Base-by-base conservation (phyloP, 768 basidiomycete species). In the Termitomyces sp. region DNA sequence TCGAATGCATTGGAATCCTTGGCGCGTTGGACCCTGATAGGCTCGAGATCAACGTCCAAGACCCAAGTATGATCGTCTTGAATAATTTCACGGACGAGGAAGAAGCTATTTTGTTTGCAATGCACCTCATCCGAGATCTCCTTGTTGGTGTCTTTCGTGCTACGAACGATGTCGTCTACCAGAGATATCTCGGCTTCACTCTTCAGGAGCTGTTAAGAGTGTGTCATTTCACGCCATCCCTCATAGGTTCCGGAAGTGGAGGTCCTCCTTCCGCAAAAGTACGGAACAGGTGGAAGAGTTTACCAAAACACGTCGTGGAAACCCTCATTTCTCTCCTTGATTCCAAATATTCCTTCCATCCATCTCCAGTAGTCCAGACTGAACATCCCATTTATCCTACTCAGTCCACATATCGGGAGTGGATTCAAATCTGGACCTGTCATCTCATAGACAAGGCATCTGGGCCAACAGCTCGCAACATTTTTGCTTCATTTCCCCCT, bases 21-120 rank as follows among this genome's bases (percentile, higher is more conserved):
- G 97, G 97, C 7, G 97, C 97, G 2, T 82, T 96, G 18, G 97
- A 99, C 73, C 96, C 96, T 0, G 96, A 98, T 77, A 83, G 97
- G 53, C 90, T 91, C 68, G 89, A 92, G 64, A 79, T 93, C 20
- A 76, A 77, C 1, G 71, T 80, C 35, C 75, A 74, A 40, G 87
- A 90, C 63, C 73, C 83, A 2, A 81, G 82, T 48, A 89, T 91
- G 75, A 82, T 94, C 50, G 81, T 98, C 52, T 78, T 87, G 62
- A 84, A 81, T 68, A 95, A 98, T 70, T 97, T 94, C 70, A 78
- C 77, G 1, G 90, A 96, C 65, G 86, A 90, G 53, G 78, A 77
- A 15, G 96, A 98, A 73, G 83, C 91, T 0, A 76, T 87, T 52
- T 65, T 78, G 7, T 98, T 99, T 69, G 94, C 89, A 1, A 73